These are phyloP conservation scores for Solidago caesia DNA, from an alignment of 129 eudicot genomes.

Conservation along the genomic window DNA sequence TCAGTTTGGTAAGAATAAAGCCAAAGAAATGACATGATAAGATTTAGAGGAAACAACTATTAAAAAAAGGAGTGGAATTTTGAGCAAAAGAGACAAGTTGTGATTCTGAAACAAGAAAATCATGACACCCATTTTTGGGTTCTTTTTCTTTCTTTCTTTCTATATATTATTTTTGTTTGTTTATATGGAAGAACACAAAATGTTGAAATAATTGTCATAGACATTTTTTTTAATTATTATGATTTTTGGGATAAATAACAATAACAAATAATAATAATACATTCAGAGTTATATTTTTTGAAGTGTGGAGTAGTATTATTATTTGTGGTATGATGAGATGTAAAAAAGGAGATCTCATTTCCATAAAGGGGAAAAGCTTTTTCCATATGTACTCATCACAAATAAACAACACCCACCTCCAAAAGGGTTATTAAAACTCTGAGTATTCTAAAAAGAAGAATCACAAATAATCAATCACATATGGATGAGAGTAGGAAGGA, in stretches of 20 bases:
- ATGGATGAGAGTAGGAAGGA: too few species aligned
- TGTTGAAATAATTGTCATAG: slow-evolving; percentile 22
- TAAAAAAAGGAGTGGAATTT: background rate
- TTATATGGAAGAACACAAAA: slow-evolving; percentile 29
- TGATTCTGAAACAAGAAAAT: slow-evolving; percentile 56
- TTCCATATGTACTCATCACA: slow-evolving; percentile 47
- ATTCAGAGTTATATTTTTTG: too few species aligned
- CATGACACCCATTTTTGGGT: slow-evolving; percentile 44
- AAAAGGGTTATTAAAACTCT: too few species aligned
- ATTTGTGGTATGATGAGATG: slow-evolving; percentile 56
- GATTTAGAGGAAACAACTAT: slow-evolving; percentile 28
- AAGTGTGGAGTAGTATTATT: too few species aligned
- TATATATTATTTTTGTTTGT: background rate
- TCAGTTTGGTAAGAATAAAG: slow-evolving; percentile 20
- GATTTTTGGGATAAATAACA: slow-evolving; percentile 7
- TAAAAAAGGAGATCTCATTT: slow-evolving; percentile 70
- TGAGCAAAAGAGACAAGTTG: slow-evolving; percentile 57
- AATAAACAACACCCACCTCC: slow-evolving; percentile 40
- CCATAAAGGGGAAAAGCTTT: slow-evolving; percentile 67
- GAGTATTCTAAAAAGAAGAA: too few species aligned
- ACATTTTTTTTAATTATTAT: background rate
- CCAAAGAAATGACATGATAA: slow-evolving; percentile 37
- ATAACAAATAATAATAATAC: too few species aligned
- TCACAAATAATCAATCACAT: too few species aligned
- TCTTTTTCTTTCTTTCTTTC: background rate